Conservation (phyloP, 148 eudicot genomes). For the Arbutus unedo region DNA sequence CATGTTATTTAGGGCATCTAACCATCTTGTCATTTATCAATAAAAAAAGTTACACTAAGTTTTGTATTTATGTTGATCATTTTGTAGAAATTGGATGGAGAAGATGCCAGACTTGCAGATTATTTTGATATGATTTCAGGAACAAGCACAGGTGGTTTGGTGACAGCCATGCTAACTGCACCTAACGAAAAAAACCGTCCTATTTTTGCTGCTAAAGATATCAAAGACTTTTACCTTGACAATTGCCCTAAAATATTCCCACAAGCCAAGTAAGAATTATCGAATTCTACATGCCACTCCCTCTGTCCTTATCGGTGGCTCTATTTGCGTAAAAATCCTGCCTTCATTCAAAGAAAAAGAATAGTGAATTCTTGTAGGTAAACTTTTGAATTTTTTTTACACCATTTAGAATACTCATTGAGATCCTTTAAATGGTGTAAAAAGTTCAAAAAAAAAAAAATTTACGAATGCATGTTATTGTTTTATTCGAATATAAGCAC, state of each 20-base stretch:
- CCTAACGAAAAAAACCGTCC: slow-evolving; percentile 12
- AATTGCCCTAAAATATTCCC: slow-evolving; percentile 17
- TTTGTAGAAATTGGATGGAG: slow-evolving; percentile 15
- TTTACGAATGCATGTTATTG: too few species aligned
- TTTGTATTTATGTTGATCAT: not conserved
- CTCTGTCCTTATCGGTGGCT: not conserved
- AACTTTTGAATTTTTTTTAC: too few species aligned
- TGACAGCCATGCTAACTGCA: slow-evolving; percentile 15
- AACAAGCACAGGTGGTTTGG: slow-evolving; percentile 18
- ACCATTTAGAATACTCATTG: not conserved
- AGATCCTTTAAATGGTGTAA: not conserved
- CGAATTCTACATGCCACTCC: not conserved
- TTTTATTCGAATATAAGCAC: too few species aligned
- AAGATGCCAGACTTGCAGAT: slow-evolving; percentile 18
- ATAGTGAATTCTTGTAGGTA: too few species aligned
- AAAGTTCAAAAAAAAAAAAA: too few species aligned
- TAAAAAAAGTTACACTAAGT: not conserved
- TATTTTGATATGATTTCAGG: slow-evolving; percentile 19
- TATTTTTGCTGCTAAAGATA: slow-evolving; percentile 21
- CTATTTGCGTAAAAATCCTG: too few species aligned
- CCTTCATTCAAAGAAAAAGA: too few species aligned
- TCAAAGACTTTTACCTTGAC: slow-evolving; percentile 16
- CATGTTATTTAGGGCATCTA: too few species aligned
- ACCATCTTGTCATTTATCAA: not conserved
- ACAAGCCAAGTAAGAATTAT: not conserved